Base-by-base conservation (phyloP, 805 yeast genomes). In the Yamadazyma laniorum region DNA sequence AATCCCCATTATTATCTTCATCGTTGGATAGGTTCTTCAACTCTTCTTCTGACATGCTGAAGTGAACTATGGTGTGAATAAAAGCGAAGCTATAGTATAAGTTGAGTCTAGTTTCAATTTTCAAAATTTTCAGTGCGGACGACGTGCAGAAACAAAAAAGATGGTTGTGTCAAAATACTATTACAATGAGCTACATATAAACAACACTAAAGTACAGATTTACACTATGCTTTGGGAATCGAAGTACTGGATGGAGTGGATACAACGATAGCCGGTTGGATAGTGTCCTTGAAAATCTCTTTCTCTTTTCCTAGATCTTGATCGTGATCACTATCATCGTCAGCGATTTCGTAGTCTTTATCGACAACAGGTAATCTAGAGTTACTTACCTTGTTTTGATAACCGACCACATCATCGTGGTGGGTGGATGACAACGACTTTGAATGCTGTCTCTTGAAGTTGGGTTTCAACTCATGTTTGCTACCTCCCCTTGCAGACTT, bases 351-450 rank as follows among this genome's bases (percentile, higher is more conserved):
- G 35, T 61, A 65, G 34, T 66, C 69, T 39, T 66, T 72, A 19
- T 72, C 73, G 6, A 77, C 68, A 29, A 72, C 48, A 0, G 77
- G 69, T 36, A 68, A 59, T 64, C 62, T 21, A 14, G 40, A 56
- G 60, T 73, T 39, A 15, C 15, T 43, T 59, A 18, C 52, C 41
- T 46, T 55, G 44, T 34, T 62, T 48, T 44, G 60, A 63, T 56
- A 48, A 53, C 71, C 69, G 8, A 61, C 56, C 39, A 65, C 47
- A 47, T 59, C 58, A 39, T 63, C 65, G 25, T 58, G 55, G 32
- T 48, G 42, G 15, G 61, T 50, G 12, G 61, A 44, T 5, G 70
- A 60, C 18, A 64, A 52, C 1, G 70, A 61, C 35, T 63, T 63
- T 42, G 67, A 59, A 43, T 66, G 67, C 30, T 52, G 59, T 27